phyloP scores from a whole-genome alignment of 352 stramenopile genomes.

The Phytophthora litchii region DNA sequence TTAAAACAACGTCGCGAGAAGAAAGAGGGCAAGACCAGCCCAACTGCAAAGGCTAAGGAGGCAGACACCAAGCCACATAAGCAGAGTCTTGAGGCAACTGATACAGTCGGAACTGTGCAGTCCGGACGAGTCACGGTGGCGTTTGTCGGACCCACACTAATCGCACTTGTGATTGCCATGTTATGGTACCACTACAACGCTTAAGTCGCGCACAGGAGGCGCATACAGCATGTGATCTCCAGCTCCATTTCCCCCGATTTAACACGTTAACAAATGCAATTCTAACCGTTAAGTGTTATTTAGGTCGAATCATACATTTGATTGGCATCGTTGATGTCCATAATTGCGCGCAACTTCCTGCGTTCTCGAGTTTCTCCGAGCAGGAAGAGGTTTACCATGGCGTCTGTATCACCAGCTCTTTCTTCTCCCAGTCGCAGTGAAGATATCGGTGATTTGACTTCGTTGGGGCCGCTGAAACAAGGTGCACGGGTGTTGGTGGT shows the following conservation, averaged over 20 bases:
- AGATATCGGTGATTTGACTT: conserved; percentile 56
- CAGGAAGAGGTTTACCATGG: conserved; percentile 7
- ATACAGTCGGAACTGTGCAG: conserved; percentile 17
- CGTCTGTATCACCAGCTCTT: conserved; percentile 5
- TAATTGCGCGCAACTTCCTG: conserved; percentile 3
- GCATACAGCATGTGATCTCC: not conserved
- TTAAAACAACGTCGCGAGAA: conserved; percentile 57
- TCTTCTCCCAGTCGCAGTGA: not conserved
- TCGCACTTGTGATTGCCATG: conserved; percentile 50
- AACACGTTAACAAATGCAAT: conserved; percentile 20
- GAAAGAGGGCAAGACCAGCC: conserved; percentile 23
- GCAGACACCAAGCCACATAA: conserved; percentile 2
- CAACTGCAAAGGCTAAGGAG: conserved; percentile 5
- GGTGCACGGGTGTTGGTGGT: conserved; percentile 65
- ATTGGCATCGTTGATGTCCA: conserved; percentile 21
- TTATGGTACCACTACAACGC: conserved; percentile 50
- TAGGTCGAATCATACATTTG: conserved; percentile 6
- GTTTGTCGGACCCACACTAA: conserved; percentile 55
- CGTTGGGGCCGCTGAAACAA: conserved; percentile 43
- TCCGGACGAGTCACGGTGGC: conserved; percentile 41
- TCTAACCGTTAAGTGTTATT: conserved; percentile 24
- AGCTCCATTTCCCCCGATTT: not conserved
- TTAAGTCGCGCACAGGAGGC: conserved; percentile 14
- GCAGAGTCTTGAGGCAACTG: conserved; percentile 2
- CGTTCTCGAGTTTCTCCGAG: conserved; percentile 3